Percentiles rank a stretch among this genome's conserved stretches.
These are phyloP conservation scores for Diplodia mutila DNA, from an alignment of 2,329 filamentous ascomycete genomes.

Conservation along the genomic window DNA sequence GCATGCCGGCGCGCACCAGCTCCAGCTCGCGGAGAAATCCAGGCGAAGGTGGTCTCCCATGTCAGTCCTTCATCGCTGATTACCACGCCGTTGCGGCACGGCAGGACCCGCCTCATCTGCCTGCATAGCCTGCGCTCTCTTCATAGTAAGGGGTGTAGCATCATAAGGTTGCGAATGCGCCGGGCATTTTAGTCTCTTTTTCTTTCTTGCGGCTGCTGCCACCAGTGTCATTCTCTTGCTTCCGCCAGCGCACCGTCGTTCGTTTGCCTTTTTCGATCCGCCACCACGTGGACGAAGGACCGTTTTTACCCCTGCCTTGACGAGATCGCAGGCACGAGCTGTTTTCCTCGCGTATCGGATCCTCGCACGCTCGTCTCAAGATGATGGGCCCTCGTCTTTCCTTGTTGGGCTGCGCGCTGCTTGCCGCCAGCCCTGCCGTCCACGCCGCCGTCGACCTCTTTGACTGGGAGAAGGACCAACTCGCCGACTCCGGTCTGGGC, in stretches of 20 bases:
- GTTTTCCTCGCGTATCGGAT: constrained; percentile 15
- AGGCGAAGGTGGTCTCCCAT: not conserved
- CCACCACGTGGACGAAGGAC: not conserved
- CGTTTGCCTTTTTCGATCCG: not conserved
- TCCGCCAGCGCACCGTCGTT: not conserved
- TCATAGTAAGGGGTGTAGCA: not conserved
- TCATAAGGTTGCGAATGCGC: constrained; percentile 8
- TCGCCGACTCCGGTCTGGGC: not conserved
- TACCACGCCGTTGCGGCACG: not conserved
- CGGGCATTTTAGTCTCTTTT: not conserved
- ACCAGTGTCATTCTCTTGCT: not conserved
- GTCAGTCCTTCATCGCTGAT: not conserved
- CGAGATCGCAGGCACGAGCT: not conserved
- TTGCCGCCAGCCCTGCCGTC: constrained; percentile 10
- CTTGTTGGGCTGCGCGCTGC: constrained; percentile 9
- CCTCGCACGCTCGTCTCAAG: not conserved
- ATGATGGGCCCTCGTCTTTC: constrained; percentile 13
- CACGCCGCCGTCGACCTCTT: constrained; percentile 7
- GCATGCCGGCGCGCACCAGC: not conserved
- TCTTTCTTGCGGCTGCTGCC: not conserved
- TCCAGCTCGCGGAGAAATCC: constrained; percentile 4
- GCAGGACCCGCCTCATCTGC: not conserved
- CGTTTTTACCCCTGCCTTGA: not conserved
- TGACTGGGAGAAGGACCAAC: constrained; percentile 21
- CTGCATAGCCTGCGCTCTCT: not conserved